Evolutionary conservation across 2,329 filamentous ascomycete species (phyloP).

Genomic region (Pseudopyrenochaeta lycopersici): DNA sequence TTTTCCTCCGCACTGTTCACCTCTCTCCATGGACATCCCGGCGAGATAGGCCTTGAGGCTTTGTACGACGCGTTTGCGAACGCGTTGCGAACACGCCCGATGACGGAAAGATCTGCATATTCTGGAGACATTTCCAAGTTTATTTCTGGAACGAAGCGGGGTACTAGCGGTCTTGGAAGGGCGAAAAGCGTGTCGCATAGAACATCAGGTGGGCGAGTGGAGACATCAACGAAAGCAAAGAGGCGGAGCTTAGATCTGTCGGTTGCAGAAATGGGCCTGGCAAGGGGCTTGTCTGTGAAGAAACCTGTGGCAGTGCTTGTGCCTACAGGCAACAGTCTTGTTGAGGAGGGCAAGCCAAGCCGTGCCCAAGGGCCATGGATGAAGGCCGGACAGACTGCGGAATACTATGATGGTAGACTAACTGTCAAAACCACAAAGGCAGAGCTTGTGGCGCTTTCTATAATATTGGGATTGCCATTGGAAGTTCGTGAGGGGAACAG

Average conservation of each 20-base stretch:
- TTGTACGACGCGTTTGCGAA: constrained; percentile 40
- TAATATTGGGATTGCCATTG: constrained; percentile 38
- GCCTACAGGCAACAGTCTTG: constrained; percentile 18
- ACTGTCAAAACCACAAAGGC: constrained; percentile 25
- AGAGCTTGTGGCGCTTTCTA: constrained; percentile 39
- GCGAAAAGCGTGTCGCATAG: constrained; percentile 29
- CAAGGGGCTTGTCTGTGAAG: constrained; percentile 27
- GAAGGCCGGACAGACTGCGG: constrained; percentile 32
- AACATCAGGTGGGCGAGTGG: constrained; percentile 14
- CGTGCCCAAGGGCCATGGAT: constrained; percentile 29
- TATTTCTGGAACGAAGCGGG: constrained; percentile 24
- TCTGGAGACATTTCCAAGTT: constrained; percentile 34
- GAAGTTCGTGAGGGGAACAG: constrained; percentile 4
- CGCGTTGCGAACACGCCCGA: constrained; percentile 27
- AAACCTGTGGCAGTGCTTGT: constrained; percentile 19
- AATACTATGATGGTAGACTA: constrained; percentile 20
- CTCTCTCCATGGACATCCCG: constrained; percentile 27
- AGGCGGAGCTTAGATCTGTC: constrained; percentile 31
- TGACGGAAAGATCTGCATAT: constrained; percentile 33
- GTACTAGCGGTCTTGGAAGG: constrained; percentile 17
- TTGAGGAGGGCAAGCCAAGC: constrained; percentile 7
- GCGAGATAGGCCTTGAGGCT: constrained; percentile 33
- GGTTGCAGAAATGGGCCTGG: constrained; percentile 20
- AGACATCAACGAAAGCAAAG: constrained; percentile 13
- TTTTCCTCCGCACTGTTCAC: constrained; percentile 38